phyloP scores from a whole-genome alignment of 208 protist genomes.

The Acanthamoeba healyi region DNA sequence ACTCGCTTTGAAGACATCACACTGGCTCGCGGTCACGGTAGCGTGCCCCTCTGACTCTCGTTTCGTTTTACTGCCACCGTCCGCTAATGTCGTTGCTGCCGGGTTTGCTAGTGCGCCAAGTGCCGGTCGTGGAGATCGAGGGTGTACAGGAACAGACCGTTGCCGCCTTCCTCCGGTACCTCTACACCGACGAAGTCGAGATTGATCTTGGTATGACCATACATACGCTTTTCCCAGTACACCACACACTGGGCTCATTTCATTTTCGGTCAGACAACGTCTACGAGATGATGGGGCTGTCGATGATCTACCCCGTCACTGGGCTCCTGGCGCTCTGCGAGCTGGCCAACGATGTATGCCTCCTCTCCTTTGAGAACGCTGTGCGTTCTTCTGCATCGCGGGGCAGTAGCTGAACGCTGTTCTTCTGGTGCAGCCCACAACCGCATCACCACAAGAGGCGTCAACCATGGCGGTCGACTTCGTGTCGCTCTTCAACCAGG shows the following conservation, averaged over 20 bases:
- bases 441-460: neutral
- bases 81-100: neutral
- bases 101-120: neutral
- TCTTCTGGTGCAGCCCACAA: neutral
- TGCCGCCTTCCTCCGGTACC: neutral
- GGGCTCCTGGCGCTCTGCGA: constrained; percentile 23
- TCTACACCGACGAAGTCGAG: constrained; percentile 30
- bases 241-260: neutral
- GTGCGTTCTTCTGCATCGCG: neutral
- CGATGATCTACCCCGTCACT: constrained; percentile 6
- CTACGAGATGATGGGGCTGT: constrained; percentile 56
- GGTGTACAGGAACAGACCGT: neutral
- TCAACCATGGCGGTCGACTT: neutral
- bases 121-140: constrained; percentile 39
- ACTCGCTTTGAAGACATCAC: neutral
- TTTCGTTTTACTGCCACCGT: no score
- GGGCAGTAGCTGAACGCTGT: neutral
- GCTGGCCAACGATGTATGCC: neutral
- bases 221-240: neutral
- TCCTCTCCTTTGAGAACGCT: neutral
- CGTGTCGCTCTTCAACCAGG: neutral
- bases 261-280: neutral
- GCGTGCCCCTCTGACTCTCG: no score
- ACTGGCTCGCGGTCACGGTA: neutral
- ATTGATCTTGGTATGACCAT: neutral